Evolutionary conservation across 2,329 filamentous ascomycete genomes (phyloP).

Genomic region (Cladosporium cucumerinum): DNA sequence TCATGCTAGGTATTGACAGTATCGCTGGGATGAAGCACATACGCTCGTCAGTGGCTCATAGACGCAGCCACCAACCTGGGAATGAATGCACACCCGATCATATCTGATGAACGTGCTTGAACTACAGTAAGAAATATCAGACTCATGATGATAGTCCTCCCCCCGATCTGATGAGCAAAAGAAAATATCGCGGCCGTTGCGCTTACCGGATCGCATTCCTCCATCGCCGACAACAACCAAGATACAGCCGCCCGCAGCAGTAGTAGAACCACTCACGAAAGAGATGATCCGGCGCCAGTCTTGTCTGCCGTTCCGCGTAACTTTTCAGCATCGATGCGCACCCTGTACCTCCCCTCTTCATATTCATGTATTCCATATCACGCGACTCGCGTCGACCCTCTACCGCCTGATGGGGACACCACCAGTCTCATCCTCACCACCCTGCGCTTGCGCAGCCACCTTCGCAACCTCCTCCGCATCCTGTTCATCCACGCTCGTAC

Average conservation of each 20-base stretch:
- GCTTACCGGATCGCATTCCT: not conserved
- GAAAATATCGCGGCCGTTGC: not conserved
- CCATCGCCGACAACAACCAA: not conserved
- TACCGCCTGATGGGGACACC: conserved; percentile 24
- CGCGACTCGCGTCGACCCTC: not conserved
- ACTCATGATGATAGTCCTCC: not conserved
- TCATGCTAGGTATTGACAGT: not conserved
- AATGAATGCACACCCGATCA: not conserved
- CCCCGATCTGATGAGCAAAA: not conserved
- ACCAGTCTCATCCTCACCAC: conserved; percentile 17
- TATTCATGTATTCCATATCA: not conserved
- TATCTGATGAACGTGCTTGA: not conserved
- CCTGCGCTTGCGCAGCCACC: conserved; percentile 15
- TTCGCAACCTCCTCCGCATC: conserved; percentile 37
- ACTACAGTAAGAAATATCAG: not conserved
- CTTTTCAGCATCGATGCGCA: not conserved
- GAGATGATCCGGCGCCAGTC: not conserved
- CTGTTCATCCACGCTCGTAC: conserved; percentile 67
- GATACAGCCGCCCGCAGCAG: not conserved
- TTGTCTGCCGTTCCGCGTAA: not conserved
- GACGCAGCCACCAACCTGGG: not conserved
- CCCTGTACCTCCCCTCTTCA: not conserved
- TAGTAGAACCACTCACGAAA: not conserved
- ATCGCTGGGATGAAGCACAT: not conserved
- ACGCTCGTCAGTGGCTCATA: not conserved